Percentiles rank a stretch among this genome's conserved stretches.
These are phyloP conservation scores for Syncephalastrum monosporum DNA, from an alignment of 371 early-diverging fungal genomes.

Conservation along the genomic window DNA sequence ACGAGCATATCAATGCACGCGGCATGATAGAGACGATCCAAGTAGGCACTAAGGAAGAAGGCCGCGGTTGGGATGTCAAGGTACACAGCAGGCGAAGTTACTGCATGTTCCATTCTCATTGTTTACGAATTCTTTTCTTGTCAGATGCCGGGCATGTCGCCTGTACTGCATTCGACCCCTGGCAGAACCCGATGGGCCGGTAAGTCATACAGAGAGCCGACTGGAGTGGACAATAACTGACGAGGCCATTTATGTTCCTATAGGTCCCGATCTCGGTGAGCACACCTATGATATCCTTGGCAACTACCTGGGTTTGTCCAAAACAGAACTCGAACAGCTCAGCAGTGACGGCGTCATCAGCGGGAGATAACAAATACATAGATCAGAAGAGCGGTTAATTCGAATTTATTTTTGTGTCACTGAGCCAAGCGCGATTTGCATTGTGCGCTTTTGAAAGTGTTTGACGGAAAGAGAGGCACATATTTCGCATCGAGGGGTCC, in stretches of 20 bases:
- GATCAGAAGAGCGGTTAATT: too few relatives aligned
- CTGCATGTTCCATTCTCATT: neutral
- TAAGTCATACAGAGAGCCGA: slow-evolving; percentile 5
- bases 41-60: slow-evolving; percentile 38
- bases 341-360: slow-evolving; percentile 28
- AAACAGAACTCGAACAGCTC: slow-evolving; percentile 24
- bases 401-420: too few relatives aligned
- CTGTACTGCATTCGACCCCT: slow-evolving; percentile 45
- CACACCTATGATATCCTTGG: slow-evolving; percentile 45
- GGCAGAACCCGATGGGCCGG: slow-evolving; percentile 55
- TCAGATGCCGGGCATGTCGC: slow-evolving; percentile 49
- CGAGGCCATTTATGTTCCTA: neutral
- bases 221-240: neutral
- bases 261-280: slow-evolving; percentile 51
- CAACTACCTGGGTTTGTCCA: slow-evolving; percentile 26
- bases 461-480: too few relatives aligned
- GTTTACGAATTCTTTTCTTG: neutral
- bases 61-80: slow-evolving; percentile 45
- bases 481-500: too few relatives aligned
- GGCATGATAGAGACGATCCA: slow-evolving; percentile 48
- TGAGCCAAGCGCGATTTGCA: too few relatives aligned
- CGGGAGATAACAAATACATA: neutral
- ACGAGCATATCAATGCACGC: slow-evolving; percentile 50
- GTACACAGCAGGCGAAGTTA: slow-evolving; percentile 11
- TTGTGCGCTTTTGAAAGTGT: too few relatives aligned